Evolutionary conservation across 2,329 filamentous ascomycete genomes (phyloP).

Genomic region (Sarocladium strictum): DNA sequence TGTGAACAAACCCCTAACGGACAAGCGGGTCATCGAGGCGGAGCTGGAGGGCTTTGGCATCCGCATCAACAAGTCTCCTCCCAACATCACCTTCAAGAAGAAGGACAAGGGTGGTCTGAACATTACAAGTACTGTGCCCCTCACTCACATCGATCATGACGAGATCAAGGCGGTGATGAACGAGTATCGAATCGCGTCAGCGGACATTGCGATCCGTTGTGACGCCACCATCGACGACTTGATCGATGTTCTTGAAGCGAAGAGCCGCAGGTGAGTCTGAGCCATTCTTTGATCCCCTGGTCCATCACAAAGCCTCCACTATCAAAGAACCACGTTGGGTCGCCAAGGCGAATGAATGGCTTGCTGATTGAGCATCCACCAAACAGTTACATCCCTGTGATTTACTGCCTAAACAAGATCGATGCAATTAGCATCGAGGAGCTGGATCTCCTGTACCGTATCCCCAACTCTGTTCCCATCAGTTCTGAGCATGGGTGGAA

Average conservation of each 20-base stretch:
- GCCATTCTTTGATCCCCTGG: not conserved
- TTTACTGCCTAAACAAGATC: constrained; percentile 99
- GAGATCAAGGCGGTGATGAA: constrained; percentile 98
- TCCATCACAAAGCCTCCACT: not conserved
- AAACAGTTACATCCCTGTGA: constrained; percentile 88
- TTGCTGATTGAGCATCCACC: not conserved
- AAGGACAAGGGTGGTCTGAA: constrained; percentile 97
- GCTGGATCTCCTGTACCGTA: constrained; percentile 90
- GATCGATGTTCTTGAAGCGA: constrained; percentile 93
- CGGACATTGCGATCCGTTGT: constrained; percentile 95
- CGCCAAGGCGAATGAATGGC: not conserved
- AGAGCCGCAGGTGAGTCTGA: constrained; percentile 54
- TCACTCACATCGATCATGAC: constrained; percentile 88
- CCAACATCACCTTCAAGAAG: constrained; percentile 99
- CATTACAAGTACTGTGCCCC: constrained; percentile 88
- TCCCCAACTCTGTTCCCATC: constrained; percentile 94
- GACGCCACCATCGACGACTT: constrained; percentile 96
- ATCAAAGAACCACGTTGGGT: not conserved
- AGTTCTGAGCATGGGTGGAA: constrained; percentile 98
- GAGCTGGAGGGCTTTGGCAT: constrained; percentile 98
- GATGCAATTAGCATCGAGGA: constrained; percentile 98
- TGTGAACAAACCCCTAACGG: constrained; percentile 95
- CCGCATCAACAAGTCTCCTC: constrained; percentile 92
- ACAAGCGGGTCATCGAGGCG: constrained; percentile 91
- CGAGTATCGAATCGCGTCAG: constrained; percentile 94